Evolutionary conservation across 1,284 basidiomycete species (phyloP).

Genomic region (Leccinum cinnamomeum): DNA sequence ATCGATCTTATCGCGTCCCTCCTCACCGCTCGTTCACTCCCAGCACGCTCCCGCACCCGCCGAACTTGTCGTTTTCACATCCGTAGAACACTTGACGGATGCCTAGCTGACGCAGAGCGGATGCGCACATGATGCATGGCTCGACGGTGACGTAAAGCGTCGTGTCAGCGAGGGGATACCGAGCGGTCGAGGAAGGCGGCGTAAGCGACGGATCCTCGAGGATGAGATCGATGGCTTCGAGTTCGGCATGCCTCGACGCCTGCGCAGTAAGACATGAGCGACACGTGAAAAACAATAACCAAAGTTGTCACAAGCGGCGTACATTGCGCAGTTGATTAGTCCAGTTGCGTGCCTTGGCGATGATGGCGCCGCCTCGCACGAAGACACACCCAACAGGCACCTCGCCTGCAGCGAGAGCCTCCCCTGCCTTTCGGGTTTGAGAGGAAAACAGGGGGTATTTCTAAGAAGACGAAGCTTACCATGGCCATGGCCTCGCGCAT

Average conservation of each 20-base stretch:
- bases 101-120: conserved; percentile 90
- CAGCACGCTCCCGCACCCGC: conserved; percentile 94
- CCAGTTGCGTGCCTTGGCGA: conserved; percentile 88
- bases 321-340: conserved; percentile 96
- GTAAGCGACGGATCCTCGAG: conserved; percentile 63
- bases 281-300: not conserved
- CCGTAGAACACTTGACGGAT: conserved; percentile 93
- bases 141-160: conserved; percentile 98
- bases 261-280: conserved; percentile 33
- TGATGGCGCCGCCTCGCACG: conserved; percentile 72
- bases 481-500: conserved; percentile 59
- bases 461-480: conserved; percentile 34
- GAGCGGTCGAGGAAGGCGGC: conserved; percentile 38
- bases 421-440: conserved; percentile 58
- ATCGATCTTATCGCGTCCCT: conserved; percentile 7
- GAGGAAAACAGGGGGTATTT: not conserved
- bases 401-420: conserved; percentile 84
- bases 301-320: conserved; percentile 25
- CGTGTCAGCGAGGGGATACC: conserved; percentile 74
- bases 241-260: conserved; percentile 97
- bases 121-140: conserved; percentile 99
- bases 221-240: conserved; percentile 94
- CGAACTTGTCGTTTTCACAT: conserved; percentile 95
- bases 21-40: conserved; percentile 80
- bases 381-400: conserved; percentile 98